These are phyloP conservation scores for Neurospora sp. DNA, from an alignment of 495 filamentous ascomycete species.

Conservation along the genomic window DNA sequence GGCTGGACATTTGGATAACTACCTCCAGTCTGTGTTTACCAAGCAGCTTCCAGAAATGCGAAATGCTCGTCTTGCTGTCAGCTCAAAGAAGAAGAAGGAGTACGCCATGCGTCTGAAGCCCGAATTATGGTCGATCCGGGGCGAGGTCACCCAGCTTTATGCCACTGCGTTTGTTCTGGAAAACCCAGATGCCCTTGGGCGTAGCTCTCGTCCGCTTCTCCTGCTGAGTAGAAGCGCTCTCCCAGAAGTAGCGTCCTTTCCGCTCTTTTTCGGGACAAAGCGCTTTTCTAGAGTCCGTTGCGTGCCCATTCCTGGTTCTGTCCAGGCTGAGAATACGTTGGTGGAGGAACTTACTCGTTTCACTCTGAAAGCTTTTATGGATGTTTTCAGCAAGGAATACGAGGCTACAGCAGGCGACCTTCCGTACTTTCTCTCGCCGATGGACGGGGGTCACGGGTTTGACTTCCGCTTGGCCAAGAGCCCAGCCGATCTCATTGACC, in stretches of 20 bases:
- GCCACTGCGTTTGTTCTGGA: slow-evolving; percentile 53
- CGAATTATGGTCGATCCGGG: slow-evolving; percentile 52
- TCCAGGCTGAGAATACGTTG: slow-evolving; percentile 37
- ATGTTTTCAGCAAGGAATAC: slow-evolving; percentile 84
- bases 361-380: slow-evolving; percentile 66
- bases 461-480: slow-evolving; percentile 13
- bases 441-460: slow-evolving; percentile 21
- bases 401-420: slow-evolving; percentile 51
- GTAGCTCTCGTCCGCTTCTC: slow-evolving; percentile 53
- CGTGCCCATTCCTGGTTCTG: slow-evolving; percentile 21
- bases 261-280: slow-evolving; percentile 57
- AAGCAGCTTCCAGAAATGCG: slow-evolving; percentile 74
- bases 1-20: slow-evolving; percentile 56
- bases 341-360: slow-evolving; percentile 48
- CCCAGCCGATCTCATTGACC: slow-evolving; percentile 49
- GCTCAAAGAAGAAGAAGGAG: slow-evolving; percentile 57
- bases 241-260: slow-evolving; percentile 56
- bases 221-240: slow-evolving; percentile 60
- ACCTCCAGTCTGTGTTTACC: slow-evolving; percentile 62
- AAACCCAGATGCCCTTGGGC: slow-evolving; percentile 46
- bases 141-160: slow-evolving; percentile 49
- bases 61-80: slow-evolving; percentile 80
- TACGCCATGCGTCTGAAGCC: slow-evolving; percentile 80
- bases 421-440: slow-evolving; percentile 78
- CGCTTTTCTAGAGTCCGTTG: slow-evolving; percentile 45